Evolutionary conservation across 768 basidiomycete genomes (phyloP).

Genomic region (Boletus tomentosulus): DNA sequence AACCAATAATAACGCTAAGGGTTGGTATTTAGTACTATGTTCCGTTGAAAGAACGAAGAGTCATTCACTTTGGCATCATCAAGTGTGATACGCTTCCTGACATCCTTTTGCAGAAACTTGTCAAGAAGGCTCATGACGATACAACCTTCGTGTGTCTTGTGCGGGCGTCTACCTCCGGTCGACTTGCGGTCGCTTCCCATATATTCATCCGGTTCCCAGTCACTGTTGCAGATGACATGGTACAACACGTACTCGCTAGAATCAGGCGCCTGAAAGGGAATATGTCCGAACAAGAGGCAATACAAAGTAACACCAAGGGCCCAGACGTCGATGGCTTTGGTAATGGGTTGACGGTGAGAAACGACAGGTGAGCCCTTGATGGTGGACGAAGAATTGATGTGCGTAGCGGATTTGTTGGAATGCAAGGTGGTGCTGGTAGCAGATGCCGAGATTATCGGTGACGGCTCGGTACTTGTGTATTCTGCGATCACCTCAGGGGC

Average conservation of each 20-base stretch:
- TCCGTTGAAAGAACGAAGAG: not conserved
- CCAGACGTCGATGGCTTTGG: constrained; percentile 97
- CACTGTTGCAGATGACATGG: constrained; percentile 68
- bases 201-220: constrained; percentile 60
- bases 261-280: constrained; percentile 66
- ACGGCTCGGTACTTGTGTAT: constrained; percentile 37
- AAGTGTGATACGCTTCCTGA: constrained; percentile 66
- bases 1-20: constrained; percentile 62
- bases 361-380: constrained; percentile 23
- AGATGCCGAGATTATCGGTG: constrained; percentile 30
- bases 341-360: constrained; percentile 52
- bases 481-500: constrained; percentile 93
- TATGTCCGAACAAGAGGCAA: constrained; percentile 84
- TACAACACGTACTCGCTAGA: constrained; percentile 74
- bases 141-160: constrained; percentile 46
- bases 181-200: constrained; percentile 71
- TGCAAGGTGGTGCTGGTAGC: constrained; percentile 30
- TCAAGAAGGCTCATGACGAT: constrained; percentile 70
- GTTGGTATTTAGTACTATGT: constrained; percentile 1
- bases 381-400: constrained; percentile 29
- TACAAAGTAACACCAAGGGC: constrained; percentile 95
- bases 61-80: constrained; percentile 73
- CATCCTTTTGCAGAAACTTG: constrained; percentile 78
- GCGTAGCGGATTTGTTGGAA: constrained; percentile 26
- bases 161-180: constrained; percentile 59